Evolutionary conservation across 345 rosid species (phyloP).

Genomic region (Crucihimalaya himalaica): DNA sequence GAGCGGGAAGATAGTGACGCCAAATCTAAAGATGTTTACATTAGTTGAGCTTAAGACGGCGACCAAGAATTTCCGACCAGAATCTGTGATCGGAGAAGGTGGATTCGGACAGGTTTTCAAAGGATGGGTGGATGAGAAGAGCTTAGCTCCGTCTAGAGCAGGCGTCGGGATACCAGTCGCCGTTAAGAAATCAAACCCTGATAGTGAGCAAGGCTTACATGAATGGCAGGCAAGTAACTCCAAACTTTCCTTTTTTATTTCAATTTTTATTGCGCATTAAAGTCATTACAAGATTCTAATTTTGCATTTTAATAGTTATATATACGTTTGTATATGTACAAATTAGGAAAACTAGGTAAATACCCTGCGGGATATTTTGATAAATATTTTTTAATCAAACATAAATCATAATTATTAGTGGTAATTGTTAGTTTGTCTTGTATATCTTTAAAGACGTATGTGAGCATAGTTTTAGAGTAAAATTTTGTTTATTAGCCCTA

Average conservation of each 20-base stretch:
- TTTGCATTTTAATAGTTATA: not conserved
- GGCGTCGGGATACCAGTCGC: conserved; percentile 82
- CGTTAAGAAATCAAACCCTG: conserved; percentile 77
- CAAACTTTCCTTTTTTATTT: not conserved
- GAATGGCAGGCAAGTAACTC: conserved; percentile 76
- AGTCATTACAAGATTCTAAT: not conserved
- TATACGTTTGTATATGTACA: not conserved
- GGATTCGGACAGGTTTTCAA: conserved; percentile 89
- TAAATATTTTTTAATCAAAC: too few relatives aligned
- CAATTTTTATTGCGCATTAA: not conserved
- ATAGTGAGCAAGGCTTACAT: conserved; percentile 66
- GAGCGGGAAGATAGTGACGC: conserved; percentile 43
- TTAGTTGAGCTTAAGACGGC: conserved; percentile 58
- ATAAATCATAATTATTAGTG: too few relatives aligned
- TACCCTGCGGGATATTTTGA: too few relatives aligned
- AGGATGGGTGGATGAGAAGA: conserved; percentile 78
- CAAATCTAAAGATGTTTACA: conserved; percentile 58
- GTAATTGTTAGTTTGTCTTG: too few relatives aligned
- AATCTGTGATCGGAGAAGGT: conserved; percentile 78
- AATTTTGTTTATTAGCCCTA: too few relatives aligned
- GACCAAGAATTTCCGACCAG: conserved; percentile 78
- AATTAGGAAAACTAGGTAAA: not conserved
- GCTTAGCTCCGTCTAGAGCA: conserved; percentile 56
- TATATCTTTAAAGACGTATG: too few relatives aligned
- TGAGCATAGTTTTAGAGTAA: too few relatives aligned